These are phyloP conservation scores for Lentinus polychrous DNA, from an alignment of 1,284 basidiomycete species.

Conservation along the genomic window DNA sequence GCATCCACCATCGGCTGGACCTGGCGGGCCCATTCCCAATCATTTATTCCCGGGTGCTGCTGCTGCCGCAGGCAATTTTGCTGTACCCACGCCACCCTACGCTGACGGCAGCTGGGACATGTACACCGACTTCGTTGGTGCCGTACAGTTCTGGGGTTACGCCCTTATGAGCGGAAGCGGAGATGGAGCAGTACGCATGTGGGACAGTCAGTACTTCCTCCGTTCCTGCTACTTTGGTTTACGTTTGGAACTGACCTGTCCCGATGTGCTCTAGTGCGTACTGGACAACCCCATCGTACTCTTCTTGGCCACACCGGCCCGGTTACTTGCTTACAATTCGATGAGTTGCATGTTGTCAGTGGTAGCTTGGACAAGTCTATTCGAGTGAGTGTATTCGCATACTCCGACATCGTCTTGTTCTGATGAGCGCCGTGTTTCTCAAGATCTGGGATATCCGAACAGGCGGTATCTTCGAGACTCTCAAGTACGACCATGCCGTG, in stretches of 20 bases:
- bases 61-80: constrained; percentile 61
- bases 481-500: constrained; percentile 88
- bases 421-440: not conserved
- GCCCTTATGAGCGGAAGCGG: constrained; percentile 95
- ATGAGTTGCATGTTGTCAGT: constrained; percentile 89
- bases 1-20: constrained; percentile 62
- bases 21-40: constrained; percentile 34
- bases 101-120: constrained; percentile 91
- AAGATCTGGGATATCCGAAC: constrained; percentile 97
- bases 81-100: constrained; percentile 80
- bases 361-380: constrained; percentile 95
- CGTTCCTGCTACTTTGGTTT: not conserved
- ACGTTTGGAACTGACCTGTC: constrained; percentile 4
- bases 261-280: constrained; percentile 67
- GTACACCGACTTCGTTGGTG: constrained; percentile 97
- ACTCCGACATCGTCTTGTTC: not conserved
- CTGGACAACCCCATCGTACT: constrained; percentile 94
- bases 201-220: constrained; percentile 80
- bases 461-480: constrained; percentile 82
- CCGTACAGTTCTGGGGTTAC: constrained; percentile 98
- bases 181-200: constrained; percentile 97
- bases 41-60: constrained; percentile 48
- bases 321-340: constrained; percentile 94
- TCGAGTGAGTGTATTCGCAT: constrained; percentile 44
- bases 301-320: constrained; percentile 91